phyloP scores from a whole-genome alignment of 2,329 filamentous ascomycete genomes.

The Xylaria sp. region DNA sequence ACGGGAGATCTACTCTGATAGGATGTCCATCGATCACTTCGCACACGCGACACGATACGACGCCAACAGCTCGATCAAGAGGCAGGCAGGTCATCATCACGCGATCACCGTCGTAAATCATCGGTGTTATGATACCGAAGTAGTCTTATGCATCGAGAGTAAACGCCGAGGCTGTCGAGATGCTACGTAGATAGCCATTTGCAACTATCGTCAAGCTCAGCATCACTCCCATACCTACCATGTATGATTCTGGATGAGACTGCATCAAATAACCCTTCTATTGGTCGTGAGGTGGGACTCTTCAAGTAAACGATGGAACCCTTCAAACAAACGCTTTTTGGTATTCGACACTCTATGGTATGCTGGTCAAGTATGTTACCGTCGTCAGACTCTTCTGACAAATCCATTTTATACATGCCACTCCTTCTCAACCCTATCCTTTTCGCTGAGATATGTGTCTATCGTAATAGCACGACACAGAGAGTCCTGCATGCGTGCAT shows the following conservation, averaged over 20 bases:
- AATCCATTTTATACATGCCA: constrained; percentile 7
- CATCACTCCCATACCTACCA: background rate
- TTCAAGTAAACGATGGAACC: background rate
- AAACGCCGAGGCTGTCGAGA: background rate
- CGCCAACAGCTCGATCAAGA: no score
- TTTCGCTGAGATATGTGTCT: no score
- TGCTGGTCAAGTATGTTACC: background rate
- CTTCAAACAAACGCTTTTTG: background rate
- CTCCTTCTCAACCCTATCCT: background rate
- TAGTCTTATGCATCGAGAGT: background rate
- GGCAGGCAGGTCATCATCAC: no score
- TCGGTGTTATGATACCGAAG: no score
- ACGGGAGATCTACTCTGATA: no score
- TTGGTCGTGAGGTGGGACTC: background rate
- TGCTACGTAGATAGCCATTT: background rate
- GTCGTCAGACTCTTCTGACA: background rate
- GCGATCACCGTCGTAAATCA: no score
- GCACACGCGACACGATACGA: no score
- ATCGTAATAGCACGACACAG: no score
- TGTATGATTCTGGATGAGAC: background rate
- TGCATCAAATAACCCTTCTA: background rate
- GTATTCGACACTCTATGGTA: background rate
- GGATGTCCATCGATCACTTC: no score
- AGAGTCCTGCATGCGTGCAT: no score
- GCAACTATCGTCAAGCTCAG: background rate